Base-by-base conservation (phyloP, 23 red algal genomes). In the Gracilaria caudata region DNA sequence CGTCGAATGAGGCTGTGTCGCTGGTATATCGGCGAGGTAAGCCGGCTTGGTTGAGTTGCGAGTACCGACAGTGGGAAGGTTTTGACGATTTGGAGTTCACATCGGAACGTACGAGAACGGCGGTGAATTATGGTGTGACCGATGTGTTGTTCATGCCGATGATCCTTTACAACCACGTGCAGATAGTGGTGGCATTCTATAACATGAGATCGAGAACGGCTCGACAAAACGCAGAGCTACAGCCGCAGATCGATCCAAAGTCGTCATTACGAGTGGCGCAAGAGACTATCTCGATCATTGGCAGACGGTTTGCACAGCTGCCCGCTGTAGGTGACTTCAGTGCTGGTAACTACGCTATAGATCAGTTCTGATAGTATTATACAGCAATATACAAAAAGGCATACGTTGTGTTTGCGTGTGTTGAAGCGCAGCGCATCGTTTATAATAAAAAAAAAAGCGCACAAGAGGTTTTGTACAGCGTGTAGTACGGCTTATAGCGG, bases 81-180 rank as follows among this genome's bases (percentile, higher is more conserved):
- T 89, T 89, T 53, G 85, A 89, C 29, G 39, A 79, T 26, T 8
- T 26, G 28, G 85, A 79, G 0, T 89, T 78, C 28, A 38, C 56
- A 35, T 6, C 59, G 37, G 73, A 89, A 20, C 51, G 85, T 8
- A 89, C 85, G 85, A 54, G 85, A 17, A 36, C 24, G 55, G 85
- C 85, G 35, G 43, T 37, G 17, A 89, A 32, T 45, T 89, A 78
- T 45, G 85, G 85, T 10, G 75, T 89, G 35, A 75, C 85, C 73
- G 85, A 89, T 45, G 85, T 89, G 35, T 55, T 89, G 29, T 79
- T 68, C 43, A n/a, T 89, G 28, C 85, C 85, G 55, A 21, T 89
- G 55, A 68, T 79, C 32, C 74, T 89, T 9, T 89, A 89, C 85
- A 89, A 89, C 54, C 85, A 89, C 36, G 85, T 89, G 38, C 85